These are phyloP conservation scores for Gaultheria prostrata DNA, from an alignment of 148 eudicot species.

Conservation along the genomic window DNA sequence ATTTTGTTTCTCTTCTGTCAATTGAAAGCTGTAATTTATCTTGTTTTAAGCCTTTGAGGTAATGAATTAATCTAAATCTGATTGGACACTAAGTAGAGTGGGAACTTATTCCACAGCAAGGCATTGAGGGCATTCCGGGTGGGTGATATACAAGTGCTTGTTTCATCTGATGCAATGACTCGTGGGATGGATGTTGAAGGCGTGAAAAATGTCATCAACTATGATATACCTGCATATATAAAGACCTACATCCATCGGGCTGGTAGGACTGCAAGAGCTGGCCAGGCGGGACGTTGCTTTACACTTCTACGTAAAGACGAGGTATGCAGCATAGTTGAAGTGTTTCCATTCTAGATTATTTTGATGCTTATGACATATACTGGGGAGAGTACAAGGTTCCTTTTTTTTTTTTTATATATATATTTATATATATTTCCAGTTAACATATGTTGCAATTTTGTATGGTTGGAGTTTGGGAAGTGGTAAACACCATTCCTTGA, in stretches of 20 bases:
- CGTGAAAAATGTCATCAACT: constrained; percentile 81
- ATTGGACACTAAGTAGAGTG: neutral
- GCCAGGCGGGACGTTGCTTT: constrained; percentile 79
- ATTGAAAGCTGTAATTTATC: neutral
- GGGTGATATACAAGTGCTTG: constrained; percentile 68
- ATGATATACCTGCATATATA: constrained; percentile 72
- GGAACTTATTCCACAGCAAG: constrained; percentile 50
- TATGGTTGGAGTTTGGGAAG: neutral
- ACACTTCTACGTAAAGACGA: constrained; percentile 69
- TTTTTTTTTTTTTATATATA: neutral
- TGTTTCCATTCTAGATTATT: constrained; percentile 10
- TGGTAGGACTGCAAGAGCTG: constrained; percentile 98
- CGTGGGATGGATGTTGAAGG: constrained; percentile 99
- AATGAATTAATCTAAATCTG: neutral
- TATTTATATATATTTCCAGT: no score
- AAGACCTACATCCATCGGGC: constrained; percentile 95
- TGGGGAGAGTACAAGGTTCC: neutral
- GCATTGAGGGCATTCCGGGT: constrained; percentile 65
- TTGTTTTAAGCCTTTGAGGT: neutral
- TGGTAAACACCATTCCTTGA: neutral
- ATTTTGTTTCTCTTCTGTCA: neutral
- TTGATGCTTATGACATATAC: neutral
- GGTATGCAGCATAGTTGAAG: constrained; percentile 39
- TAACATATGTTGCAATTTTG: neutral
- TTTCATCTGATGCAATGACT: constrained; percentile 90